Conservation (phyloP, 768 basidiomycete genomes). For the Amanita pallidorosea region DNA sequence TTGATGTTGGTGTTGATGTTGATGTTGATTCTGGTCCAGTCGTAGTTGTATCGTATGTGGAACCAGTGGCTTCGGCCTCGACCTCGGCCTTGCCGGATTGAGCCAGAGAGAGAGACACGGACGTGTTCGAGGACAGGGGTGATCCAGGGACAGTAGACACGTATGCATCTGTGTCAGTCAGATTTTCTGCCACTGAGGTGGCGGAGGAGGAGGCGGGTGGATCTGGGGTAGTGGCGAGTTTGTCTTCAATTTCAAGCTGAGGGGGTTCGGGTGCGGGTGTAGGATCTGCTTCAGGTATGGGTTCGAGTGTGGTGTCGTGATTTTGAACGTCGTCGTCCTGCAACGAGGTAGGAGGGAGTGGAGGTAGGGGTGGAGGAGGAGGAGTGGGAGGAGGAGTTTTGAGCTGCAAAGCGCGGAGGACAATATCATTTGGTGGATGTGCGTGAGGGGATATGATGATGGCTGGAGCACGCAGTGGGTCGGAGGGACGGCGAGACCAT, state of each 20-base stretch:
- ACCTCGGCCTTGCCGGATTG: constrained; percentile 1
- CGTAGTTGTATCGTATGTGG: constrained; percentile 5
- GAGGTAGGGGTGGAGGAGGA: neutral
- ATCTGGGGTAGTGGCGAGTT: constrained; percentile 9
- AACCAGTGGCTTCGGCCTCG: neutral
- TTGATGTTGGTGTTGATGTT: constrained; percentile 7
- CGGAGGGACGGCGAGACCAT: constrained; percentile 61
- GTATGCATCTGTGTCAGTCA: constrained; percentile 13
- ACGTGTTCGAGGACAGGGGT: constrained; percentile 51
- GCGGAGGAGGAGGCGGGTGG: constrained; percentile 29
- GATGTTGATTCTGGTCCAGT: constrained; percentile 8
- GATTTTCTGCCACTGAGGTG: constrained; percentile 31
- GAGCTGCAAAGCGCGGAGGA: constrained; percentile 42
- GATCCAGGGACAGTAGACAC: constrained; percentile 44
- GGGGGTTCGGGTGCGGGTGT: too few species aligned
- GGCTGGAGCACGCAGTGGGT: constrained; percentile 55
- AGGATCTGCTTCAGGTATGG: too few species aligned
- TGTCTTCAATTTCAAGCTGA: neutral
- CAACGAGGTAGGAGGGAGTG: too few species aligned
- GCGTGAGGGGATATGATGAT: constrained; percentile 63
- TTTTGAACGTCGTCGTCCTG: neutral
- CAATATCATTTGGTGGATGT: constrained; percentile 47
- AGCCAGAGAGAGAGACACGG: constrained; percentile 31
- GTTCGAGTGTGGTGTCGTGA: neutral
- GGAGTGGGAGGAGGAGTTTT: constrained; percentile 41